phyloP scores from a whole-genome alignment of 768 basidiomycete genomes.

The Obba rivulosa region DNA sequence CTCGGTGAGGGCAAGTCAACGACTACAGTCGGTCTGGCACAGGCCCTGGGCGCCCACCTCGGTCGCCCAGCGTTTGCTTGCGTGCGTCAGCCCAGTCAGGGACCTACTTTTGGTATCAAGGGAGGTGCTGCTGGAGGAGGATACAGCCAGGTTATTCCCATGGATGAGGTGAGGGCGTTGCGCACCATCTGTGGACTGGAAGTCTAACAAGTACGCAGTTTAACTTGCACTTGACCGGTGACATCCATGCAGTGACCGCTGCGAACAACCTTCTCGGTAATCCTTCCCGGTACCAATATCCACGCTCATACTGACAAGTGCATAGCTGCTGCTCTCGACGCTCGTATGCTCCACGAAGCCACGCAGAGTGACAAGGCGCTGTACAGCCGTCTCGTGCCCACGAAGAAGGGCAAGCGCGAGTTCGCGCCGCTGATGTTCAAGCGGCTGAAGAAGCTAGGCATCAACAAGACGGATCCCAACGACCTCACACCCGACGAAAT shows the following conservation, averaged over 20 bases:
- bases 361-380: slow-evolving; percentile 95
- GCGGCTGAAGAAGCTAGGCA: slow-evolving; percentile 90
- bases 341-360: slow-evolving; percentile 95
- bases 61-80: slow-evolving; percentile 92
- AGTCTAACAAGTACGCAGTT: slow-evolving; percentile 45
- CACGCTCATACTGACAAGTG: not conserved
- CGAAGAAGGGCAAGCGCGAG: slow-evolving; percentile 90
- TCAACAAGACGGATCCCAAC: slow-evolving; percentile 89
- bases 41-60: slow-evolving; percentile 93
- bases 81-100: slow-evolving; percentile 97
- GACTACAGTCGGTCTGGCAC: slow-evolving; percentile 93
- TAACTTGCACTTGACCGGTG: slow-evolving; percentile 93
- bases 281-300: slow-evolving; percentile 5
- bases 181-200: not conserved
- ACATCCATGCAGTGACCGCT: slow-evolving; percentile 96
- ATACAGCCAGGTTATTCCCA: slow-evolving; percentile 98
- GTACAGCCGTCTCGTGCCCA: slow-evolving; percentile 86
- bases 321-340: slow-evolving; percentile 90
- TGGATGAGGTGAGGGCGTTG: slow-evolving; percentile 73
- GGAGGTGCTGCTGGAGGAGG: slow-evolving; percentile 98
- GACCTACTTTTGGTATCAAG: slow-evolving; percentile 98
- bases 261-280: slow-evolving; percentile 93
- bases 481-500: slow-evolving; percentile 92
- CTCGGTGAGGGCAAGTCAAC: slow-evolving; percentile 98
- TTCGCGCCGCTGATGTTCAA: slow-evolving; percentile 97